These are phyloP conservation scores for Hypericum androsaemum DNA, from an alignment of 345 rosid species.

Conservation along the genomic window DNA sequence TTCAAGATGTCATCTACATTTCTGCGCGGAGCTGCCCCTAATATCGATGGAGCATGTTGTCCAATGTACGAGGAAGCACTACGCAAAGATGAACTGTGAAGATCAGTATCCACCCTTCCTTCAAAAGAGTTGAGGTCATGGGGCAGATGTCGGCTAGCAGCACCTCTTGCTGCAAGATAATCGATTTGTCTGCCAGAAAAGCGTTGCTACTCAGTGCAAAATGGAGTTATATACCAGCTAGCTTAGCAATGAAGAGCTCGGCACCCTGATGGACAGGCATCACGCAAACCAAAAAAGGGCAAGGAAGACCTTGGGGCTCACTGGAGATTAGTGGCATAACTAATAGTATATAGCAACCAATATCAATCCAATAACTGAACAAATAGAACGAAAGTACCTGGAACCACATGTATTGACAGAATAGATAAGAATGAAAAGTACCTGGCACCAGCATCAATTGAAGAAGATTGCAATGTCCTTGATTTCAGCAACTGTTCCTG, in stretches of 20 bases:
- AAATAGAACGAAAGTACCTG: conserved; percentile 1
- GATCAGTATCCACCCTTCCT: conserved; percentile 71
- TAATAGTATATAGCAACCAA: conserved; percentile 1
- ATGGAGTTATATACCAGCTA: conserved; percentile 27
- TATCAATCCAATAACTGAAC: conserved; percentile 8
- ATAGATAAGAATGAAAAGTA: conserved; percentile 23
- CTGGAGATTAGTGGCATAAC: conserved; percentile 10
- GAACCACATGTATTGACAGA: too few species aligned
- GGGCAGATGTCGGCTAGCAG: conserved; percentile 56
- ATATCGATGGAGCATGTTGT: conserved; percentile 65
- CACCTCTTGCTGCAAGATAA: conserved; percentile 79
- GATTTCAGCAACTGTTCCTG: conserved; percentile 76
- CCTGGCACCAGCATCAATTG: conserved; percentile 74
- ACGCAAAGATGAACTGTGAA: conserved; percentile 52
- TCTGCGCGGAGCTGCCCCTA: conserved; percentile 88
- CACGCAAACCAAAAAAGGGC: conserved; percentile 11
- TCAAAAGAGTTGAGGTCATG: conserved; percentile 68
- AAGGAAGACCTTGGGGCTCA: conserved; percentile 16
- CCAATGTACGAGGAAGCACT: conserved; percentile 57
- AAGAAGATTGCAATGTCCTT: conserved; percentile 55
- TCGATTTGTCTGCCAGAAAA: conserved; percentile 95
- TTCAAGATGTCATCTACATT: conserved; percentile 69
- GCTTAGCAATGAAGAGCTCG: conserved; percentile 22
- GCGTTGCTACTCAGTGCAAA: conserved; percentile 63
- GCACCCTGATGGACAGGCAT: conserved; percentile 14